These are phyloP conservation scores for Didymella arachidicola DNA, from an alignment of 2,329 filamentous ascomycete genomes.

Conservation along the genomic window DNA sequence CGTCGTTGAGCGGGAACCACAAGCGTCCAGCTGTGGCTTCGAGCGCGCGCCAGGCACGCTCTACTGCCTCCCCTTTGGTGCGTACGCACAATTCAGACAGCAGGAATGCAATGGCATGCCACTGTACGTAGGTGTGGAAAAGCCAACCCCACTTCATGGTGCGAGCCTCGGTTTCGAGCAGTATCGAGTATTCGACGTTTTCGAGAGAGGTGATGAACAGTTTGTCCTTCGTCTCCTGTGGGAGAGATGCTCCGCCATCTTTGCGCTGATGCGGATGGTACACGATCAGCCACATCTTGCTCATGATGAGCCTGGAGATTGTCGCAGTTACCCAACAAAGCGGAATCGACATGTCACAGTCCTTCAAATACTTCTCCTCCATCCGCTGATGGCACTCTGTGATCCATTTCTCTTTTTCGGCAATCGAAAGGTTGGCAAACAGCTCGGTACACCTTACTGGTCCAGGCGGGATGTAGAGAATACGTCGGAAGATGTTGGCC, in stretches of 20 bases:
- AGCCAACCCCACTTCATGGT: constrained; percentile 72
- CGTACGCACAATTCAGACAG: constrained; percentile 67
- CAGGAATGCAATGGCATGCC: constrained; percentile 69
- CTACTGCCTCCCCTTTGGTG: constrained; percentile 64
- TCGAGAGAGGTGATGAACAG: constrained; percentile 77
- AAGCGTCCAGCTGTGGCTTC: constrained; percentile 56
- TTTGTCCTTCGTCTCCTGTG: constrained; percentile 70
- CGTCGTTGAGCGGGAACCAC: constrained; percentile 48
- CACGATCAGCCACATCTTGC: constrained; percentile 79
- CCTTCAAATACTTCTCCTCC: constrained; percentile 59
- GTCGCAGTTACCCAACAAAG: constrained; percentile 75
- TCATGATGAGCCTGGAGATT: constrained; percentile 73
- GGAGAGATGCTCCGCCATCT: constrained; percentile 63
- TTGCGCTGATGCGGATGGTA: constrained; percentile 76
- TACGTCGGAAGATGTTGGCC: constrained; percentile 56
- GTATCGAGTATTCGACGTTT: constrained; percentile 73
- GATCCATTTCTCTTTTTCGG: constrained; percentile 60
- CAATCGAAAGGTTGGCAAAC: constrained; percentile 54
- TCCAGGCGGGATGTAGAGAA: constrained; percentile 55
- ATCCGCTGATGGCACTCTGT: constrained; percentile 57
- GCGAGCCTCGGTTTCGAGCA: constrained; percentile 69
- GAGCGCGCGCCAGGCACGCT: constrained; percentile 67
- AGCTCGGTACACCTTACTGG: constrained; percentile 53
- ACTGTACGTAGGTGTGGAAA: constrained; percentile 70
- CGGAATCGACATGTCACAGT: constrained; percentile 64